Conservation (phyloP, 23 red algal genomes). For the Gracilaria domingensis region DNA sequence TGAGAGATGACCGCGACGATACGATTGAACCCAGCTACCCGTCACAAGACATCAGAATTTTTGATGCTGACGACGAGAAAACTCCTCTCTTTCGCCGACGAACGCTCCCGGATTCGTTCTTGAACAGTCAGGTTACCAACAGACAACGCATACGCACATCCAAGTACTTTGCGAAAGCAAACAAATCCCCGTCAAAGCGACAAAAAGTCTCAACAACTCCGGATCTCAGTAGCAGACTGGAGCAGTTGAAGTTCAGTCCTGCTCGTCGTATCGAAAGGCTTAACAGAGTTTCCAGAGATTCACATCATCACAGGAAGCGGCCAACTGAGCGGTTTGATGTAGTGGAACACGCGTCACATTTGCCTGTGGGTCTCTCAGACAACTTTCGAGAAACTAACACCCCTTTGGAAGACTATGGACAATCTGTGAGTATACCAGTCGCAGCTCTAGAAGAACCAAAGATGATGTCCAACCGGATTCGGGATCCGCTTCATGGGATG, state of each 20-base stretch:
- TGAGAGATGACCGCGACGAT: background rate
- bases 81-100: slow-evolving; percentile 12
- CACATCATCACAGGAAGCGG: background rate
- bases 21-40: background rate
- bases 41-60: slow-evolving; percentile 20
- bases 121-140: slow-evolving; percentile 15
- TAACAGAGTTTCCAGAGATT: background rate
- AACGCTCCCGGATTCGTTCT: slow-evolving; percentile 10
- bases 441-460: background rate
- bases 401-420: background rate
- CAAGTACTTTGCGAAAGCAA: slow-evolving; percentile 10
- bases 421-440: background rate
- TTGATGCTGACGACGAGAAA: slow-evolving; percentile 29
- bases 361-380: background rate
- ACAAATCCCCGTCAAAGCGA: background rate
- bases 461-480: background rate
- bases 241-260: background rate
- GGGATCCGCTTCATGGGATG: background rate
- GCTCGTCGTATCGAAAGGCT: background rate
- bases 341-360: background rate
- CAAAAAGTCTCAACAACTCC: background rate
- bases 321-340: background rate
- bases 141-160: background rate
- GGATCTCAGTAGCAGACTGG: background rate
- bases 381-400: background rate